A percentile compares a stretch with the other conserved stretches of the same genome.
Evolutionary conservation across 768 basidiomycete genomes (phyloP).

Genomic region (Rhizopogon vinicolor): DNA sequence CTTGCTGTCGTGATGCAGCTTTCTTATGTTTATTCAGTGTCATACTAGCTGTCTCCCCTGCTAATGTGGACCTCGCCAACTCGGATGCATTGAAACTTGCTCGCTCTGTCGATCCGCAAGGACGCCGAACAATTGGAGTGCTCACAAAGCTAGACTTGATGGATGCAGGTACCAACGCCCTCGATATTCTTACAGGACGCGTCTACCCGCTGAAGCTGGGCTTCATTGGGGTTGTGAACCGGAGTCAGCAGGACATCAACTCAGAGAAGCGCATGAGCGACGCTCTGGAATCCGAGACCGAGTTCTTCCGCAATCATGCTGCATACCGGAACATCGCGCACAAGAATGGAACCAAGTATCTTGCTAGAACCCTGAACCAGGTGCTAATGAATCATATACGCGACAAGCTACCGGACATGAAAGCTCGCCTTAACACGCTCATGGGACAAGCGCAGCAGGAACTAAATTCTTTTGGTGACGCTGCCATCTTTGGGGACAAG

Average conservation of each 20-base stretch:
- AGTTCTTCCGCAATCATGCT: slow-evolving; percentile 87
- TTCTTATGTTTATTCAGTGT: slow-evolving; percentile 49
- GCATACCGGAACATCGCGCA: slow-evolving; percentile 95
- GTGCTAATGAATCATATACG: slow-evolving; percentile 96
- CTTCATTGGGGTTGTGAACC: slow-evolving; percentile 97
- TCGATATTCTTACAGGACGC: slow-evolving; percentile 93
- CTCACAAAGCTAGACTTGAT: slow-evolving; percentile 97
- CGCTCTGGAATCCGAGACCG: slow-evolving; percentile 78
- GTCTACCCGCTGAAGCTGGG: slow-evolving; percentile 98
- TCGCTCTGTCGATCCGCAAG: slow-evolving; percentile 92
- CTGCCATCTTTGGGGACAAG: slow-evolving; percentile 86
- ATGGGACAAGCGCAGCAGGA: slow-evolving; percentile 99
- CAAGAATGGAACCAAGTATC: slow-evolving; percentile 94
- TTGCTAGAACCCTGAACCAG: slow-evolving; percentile 92
- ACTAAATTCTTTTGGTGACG: slow-evolving; percentile 92
- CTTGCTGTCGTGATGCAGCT: neutral
- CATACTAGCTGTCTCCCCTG: slow-evolving; percentile 93
- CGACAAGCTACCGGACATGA: slow-evolving; percentile 99
- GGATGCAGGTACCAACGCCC: slow-evolving; percentile 98
- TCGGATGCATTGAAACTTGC: slow-evolving; percentile 97
- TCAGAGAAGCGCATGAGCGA: slow-evolving; percentile 80
- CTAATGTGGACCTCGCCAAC: slow-evolving; percentile 98
- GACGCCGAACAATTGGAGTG: slow-evolving; percentile 93
- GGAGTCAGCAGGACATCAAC: slow-evolving; percentile 97
- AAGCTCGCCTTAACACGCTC: slow-evolving; percentile 92